phyloP scores from a whole-genome alignment of 495 filamentous ascomycete species.

The Aspergillus campestris region DNA sequence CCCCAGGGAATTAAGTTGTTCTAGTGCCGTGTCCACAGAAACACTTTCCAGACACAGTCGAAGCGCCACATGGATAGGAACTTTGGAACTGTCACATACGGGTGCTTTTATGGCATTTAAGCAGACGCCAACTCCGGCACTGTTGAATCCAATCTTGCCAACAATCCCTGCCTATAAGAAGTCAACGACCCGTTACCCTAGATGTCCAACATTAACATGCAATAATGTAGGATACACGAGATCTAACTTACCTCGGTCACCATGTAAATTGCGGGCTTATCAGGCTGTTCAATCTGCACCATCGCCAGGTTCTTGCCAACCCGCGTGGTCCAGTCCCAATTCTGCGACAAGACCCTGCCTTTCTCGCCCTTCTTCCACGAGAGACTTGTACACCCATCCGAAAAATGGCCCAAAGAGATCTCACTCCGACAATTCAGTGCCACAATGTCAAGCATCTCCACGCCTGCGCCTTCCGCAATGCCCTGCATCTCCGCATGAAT shows the following conservation, averaged over 20 bases:
- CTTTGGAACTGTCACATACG: constrained; percentile 42
- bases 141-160: constrained; percentile 64
- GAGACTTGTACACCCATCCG: constrained; percentile 57
- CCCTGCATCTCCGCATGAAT: constrained; percentile 47
- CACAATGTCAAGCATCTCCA: constrained; percentile 49
- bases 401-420: constrained; percentile 54
- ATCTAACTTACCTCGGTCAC: constrained; percentile 28
- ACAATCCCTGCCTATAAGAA: constrained; percentile 54
- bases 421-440: constrained; percentile 62
- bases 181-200: background rate
- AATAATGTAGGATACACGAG: background rate
- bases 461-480: constrained; percentile 50
- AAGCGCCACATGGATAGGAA: constrained; percentile 58
- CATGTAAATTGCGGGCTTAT: constrained; percentile 43
- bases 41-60: constrained; percentile 49
- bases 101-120: constrained; percentile 58
- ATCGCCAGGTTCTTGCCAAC: constrained; percentile 47
- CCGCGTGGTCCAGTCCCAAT: constrained; percentile 54
- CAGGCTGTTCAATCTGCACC: constrained; percentile 41
- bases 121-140: constrained; percentile 52
- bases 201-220: background rate
- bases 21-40: constrained; percentile 43
- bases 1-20: constrained; percentile 31
- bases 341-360: constrained; percentile 48
- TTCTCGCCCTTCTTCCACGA: constrained; percentile 39